Conservation (phyloP, 1,284 basidiomycete species). For the Naganishia cerealis region DNA sequence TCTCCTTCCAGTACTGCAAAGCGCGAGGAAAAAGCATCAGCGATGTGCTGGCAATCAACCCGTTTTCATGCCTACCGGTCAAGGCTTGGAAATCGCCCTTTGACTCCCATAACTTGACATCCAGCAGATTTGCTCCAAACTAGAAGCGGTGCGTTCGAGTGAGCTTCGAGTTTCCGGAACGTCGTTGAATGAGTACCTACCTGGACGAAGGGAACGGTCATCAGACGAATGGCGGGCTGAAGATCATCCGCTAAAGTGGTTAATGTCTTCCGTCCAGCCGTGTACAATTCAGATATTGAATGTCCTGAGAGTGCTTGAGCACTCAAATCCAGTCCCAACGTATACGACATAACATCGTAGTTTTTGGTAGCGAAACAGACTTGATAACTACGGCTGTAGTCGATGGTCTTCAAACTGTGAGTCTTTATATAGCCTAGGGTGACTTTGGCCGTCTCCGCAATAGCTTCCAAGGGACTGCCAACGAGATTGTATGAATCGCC, state of each 20-base stretch:
- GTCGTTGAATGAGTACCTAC: background rate
- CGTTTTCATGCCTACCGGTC: background rate
- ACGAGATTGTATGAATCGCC: constrained; percentile 11
- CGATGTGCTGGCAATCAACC: background rate
- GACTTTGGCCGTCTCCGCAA: constrained; percentile 17
- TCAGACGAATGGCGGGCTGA: constrained; percentile 22
- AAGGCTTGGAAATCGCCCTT: constrained; percentile 3
- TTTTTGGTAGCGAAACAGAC: constrained; percentile 17
- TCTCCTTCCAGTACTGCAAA: constrained; percentile 20
- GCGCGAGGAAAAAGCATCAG: background rate
- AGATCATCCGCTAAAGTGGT: constrained; percentile 27
- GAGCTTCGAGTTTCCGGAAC: background rate
- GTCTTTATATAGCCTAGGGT: constrained; percentile 17
- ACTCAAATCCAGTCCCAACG: constrained; percentile 27
- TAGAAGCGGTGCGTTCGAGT: background rate
- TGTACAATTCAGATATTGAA: constrained; percentile 29
- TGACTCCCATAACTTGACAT: background rate
- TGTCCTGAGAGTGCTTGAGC: constrained; percentile 25
- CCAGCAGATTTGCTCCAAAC: constrained; percentile 22
- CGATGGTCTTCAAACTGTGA: constrained; percentile 22
- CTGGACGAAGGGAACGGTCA: constrained; percentile 29
- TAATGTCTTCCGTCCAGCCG: constrained; percentile 27
- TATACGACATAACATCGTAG: constrained; percentile 24
- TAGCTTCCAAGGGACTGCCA: constrained; percentile 12
- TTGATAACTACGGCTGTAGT: constrained; percentile 17